Evolutionary conservation across 2,329 filamentous ascomycete genomes (phyloP).

Genomic region (Juglanconis sp.): DNA sequence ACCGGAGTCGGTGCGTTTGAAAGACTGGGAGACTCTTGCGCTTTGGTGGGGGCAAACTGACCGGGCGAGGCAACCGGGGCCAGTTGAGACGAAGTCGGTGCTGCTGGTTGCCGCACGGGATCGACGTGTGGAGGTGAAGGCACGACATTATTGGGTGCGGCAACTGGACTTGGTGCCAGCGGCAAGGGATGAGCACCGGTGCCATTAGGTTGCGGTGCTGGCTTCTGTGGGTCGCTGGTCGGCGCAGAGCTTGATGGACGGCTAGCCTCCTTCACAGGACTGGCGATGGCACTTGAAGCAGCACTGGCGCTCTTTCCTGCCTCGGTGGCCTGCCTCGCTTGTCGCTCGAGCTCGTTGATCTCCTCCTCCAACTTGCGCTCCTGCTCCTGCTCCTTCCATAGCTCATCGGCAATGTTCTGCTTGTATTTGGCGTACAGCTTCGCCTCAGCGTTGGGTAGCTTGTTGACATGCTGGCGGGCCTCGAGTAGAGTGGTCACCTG

Average conservation of each 20-base stretch:
- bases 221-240: neutral
- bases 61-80: neutral
- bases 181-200: constrained; percentile 5
- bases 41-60: neutral
- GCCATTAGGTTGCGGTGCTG: constrained; percentile 16
- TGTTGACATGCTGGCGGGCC: constrained; percentile 61
- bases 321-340: constrained; percentile 24
- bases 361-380: constrained; percentile 65
- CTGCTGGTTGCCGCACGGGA: constrained; percentile 3
- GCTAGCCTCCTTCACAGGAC: neutral
- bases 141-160: neutral
- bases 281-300: constrained; percentile 1
- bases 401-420: constrained; percentile 64
- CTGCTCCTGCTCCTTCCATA: constrained; percentile 69
- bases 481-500: constrained; percentile 62
- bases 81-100: constrained; percentile 4
- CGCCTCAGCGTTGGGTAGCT: constrained; percentile 67
- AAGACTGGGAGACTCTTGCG: constrained; percentile 6
- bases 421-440: constrained; percentile 74
- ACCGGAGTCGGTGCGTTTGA: constrained; percentile 26
- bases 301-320: constrained; percentile 18
- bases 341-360: constrained; percentile 63
- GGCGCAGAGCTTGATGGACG: constrained; percentile 10
- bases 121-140: constrained; percentile 3
- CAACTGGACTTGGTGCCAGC: constrained; percentile 9